Percentiles rank a stretch among this genome's conserved stretches.
These are phyloP conservation scores for Colletotrichum siamense DNA, from an alignment of 2,329 filamentous ascomycete genomes.

Conservation along the genomic window DNA sequence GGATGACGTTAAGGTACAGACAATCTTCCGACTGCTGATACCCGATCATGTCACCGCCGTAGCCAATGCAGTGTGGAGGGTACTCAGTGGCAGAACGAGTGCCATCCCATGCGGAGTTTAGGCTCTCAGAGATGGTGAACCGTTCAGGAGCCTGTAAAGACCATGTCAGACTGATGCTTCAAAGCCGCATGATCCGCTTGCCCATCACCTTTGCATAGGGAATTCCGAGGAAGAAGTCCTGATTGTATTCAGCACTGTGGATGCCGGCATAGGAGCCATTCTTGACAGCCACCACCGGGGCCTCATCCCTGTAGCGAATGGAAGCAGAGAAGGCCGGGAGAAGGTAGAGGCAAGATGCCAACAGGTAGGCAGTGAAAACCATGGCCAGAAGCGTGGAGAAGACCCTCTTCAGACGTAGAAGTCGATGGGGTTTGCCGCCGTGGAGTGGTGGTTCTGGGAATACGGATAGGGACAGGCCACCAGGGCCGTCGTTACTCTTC, in stretches of 20 bases:
- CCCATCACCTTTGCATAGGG: slow-evolving; percentile 47
- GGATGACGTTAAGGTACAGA: slow-evolving; percentile 66
- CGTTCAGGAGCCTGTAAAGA: slow-evolving; percentile 47
- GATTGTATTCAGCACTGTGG: slow-evolving; percentile 40
- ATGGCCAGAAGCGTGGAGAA: slow-evolving; percentile 1
- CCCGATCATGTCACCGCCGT: slow-evolving; percentile 38
- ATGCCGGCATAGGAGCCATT: slow-evolving; percentile 40
- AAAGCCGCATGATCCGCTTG: slow-evolving; percentile 18
- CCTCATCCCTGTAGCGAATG: neutral
- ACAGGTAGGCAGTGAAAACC: neutral
- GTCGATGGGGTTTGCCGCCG: neutral
- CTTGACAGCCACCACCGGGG: slow-evolving; percentile 10
- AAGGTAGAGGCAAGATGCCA: slow-evolving; percentile 7
- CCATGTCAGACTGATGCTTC: neutral
- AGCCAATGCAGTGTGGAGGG: slow-evolving; percentile 54
- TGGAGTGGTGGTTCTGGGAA: neutral
- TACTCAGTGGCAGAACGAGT: slow-evolving; percentile 48
- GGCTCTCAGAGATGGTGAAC: slow-evolving; percentile 49
- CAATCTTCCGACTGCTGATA: slow-evolving; percentile 56
- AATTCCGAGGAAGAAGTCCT: slow-evolving; percentile 54
- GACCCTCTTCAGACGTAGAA: neutral
- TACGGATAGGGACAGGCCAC: neutral
- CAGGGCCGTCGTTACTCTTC: neutral
- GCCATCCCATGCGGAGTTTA: slow-evolving; percentile 51
- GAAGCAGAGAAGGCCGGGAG: neutral